Base-by-base conservation (phyloP, 129 eudicot genomes). In the Artemisia annua region DNA sequence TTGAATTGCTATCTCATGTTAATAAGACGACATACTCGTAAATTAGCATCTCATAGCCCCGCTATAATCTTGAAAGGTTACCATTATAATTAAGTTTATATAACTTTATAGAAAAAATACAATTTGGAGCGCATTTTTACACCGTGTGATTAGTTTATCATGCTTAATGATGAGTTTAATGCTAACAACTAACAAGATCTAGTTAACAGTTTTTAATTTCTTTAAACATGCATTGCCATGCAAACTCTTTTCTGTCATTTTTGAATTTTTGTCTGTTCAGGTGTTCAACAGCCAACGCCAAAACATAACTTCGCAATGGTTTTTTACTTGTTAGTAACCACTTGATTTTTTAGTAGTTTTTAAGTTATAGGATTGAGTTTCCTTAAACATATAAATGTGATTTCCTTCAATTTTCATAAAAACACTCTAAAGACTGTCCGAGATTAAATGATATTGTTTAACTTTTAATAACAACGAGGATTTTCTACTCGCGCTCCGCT, bases 171-270 rank as follows among this genome's bases (percentile, higher is more conserved):
- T 15, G 5, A 16, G 28, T 30, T 51, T 39, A 74, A 52, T 74
- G 54, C 54, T 35, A 64, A 66, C 3, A 66, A 57, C 54, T 35
- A 64, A 66, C 3, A 66, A 57, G 66, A 66, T 75, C 79, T 55
- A 55, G 26, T 75, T 15, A 66, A 24, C 32, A 6, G 53, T 49
- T 54, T 30, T 26, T 67, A 19, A 48, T 28, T 2, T 24, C 19
- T 12, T 61, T 17, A 51, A n/a, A n/a, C 56, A 51, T 2, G 44
- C 46, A 63, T 35, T 63, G 52, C 24, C 12, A 39, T 63, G 48
- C 28, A 63, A 63, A 30, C 5, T 20, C 67, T 63, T 12, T 26
- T 72, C 48, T 24, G 11, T 20, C 67, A 32, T 12, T 26, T 72
- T 46, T 24, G 11, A 20, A 20, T 0, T 39, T 71, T 48, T 61